Conservation (phyloP, 495 filamentous ascomycete genomes). For the Darksidea phi region DNA sequence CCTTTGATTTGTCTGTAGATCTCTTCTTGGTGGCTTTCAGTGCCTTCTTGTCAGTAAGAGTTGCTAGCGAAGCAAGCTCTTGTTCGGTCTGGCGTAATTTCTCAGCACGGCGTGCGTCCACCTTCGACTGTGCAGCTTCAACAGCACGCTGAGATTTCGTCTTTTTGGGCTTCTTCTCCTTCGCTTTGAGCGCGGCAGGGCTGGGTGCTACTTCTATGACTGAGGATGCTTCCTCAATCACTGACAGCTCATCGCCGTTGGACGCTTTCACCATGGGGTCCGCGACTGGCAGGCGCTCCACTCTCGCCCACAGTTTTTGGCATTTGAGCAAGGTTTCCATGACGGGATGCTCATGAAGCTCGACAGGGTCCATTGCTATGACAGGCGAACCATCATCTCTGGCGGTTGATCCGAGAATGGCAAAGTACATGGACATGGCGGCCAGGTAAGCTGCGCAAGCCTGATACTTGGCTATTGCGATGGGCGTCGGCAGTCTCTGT, state of each 20-base stretch:
- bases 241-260: slow-evolving; percentile 41
- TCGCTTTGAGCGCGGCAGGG: slow-evolving; percentile 19
- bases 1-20: slow-evolving; percentile 38
- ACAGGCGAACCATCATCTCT: slow-evolving; percentile 48
- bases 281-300: slow-evolving; percentile 57
- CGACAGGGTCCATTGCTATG: slow-evolving; percentile 60
- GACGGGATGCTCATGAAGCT: slow-evolving; percentile 81
- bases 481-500: slow-evolving; percentile 31
- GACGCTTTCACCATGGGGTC: slow-evolving; percentile 41
- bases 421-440: slow-evolving; percentile 88
- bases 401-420: slow-evolving; percentile 74
- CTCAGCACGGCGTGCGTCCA: slow-evolving; percentile 56
- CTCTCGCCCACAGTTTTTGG: slow-evolving; percentile 73
- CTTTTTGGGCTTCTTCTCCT: slow-evolving; percentile 34
- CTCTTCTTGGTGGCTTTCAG: slow-evolving; percentile 41
- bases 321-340: slow-evolving; percentile 83
- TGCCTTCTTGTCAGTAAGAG: slow-evolving; percentile 30
- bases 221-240: slow-evolving; percentile 44
- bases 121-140: slow-evolving; percentile 53
- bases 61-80: slow-evolving; percentile 66
- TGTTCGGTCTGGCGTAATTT: slow-evolving; percentile 59
- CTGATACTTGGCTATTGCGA: slow-evolving; percentile 67
- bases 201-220: neutral
- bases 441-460: slow-evolving; percentile 81
- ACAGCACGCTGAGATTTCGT: slow-evolving; percentile 53